Evolutionary conservation across 1,284 basidiomycete species (phyloP), one percentile per base, ranked within the genome.

Genomic region (Ceratobasidium sp.): DNA sequence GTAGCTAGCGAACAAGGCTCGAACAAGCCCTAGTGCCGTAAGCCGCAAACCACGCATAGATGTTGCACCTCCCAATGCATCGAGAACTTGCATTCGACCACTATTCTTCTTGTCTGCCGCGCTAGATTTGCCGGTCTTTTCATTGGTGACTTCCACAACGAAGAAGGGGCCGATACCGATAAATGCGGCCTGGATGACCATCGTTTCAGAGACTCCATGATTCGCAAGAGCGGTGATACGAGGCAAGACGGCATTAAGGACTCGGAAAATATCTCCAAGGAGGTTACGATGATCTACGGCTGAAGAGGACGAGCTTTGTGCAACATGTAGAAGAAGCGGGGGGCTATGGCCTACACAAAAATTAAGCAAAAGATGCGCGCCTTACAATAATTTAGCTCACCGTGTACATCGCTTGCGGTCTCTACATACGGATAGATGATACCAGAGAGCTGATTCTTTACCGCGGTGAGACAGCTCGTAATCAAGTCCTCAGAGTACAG

Each of bases 131-230:
- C 54, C 58, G 65, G 80, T 31, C 54, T 83, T 83, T 71, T 90
- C 88, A 37, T 83, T 82, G 0, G 84, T 83, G 13, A 86, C 85
- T 51, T 95, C 93, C 23, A 89, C 90, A 5, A 96, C 91, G 80
- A 99, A 98, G 84, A 98, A 96, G 0, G 97, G 96, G 0, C 92
- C 93, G 77, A 98, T 93, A 0, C 95, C 91, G 68, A 98, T 91
- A 83, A 97, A 98, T 3, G 98, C 94, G 0, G 92, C 91, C 80
- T 94, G 91, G 74, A 98, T 97, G 80, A 98, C 91, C 79, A 97
- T 92, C 0, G 90, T 84, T 78, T 98, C 96, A 1, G 93, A 93
- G 90, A 97, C 94, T 5, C 91, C 87, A 26, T 88, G 79, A 58
- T 93, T 56, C 58, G 94, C 87, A 45, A 95, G 86, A 23, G 86